Evolutionary conservation across 352 stramenopile genomes (phyloP).

Genomic region (Globisporangium heterothallicum): DNA sequence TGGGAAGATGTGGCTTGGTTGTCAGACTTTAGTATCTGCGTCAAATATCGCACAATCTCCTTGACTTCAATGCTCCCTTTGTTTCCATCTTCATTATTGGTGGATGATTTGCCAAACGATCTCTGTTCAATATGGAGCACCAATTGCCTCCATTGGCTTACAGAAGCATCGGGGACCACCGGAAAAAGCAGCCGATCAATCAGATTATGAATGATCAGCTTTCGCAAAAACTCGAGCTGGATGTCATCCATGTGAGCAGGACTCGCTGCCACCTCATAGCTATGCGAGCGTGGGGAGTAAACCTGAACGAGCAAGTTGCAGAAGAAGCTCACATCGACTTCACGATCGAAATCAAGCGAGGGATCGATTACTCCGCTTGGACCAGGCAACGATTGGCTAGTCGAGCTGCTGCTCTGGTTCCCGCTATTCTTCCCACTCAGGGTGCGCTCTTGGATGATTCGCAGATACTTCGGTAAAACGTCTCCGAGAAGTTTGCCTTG

Average conservation of each 20-base stretch:
- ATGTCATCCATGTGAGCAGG: constrained; percentile 30
- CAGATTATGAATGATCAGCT: constrained; percentile 61
- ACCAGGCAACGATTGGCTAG: constrained; percentile 9
- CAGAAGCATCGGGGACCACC: constrained; percentile 16
- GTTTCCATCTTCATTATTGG: constrained; percentile 11
- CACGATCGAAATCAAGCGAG: constrained; percentile 19
- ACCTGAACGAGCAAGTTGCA: constrained; percentile 73
- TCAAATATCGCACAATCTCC: constrained; percentile 64
- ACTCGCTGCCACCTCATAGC: constrained; percentile 13
- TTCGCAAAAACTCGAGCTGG: constrained; percentile 31
- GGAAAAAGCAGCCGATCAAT: constrained; percentile 68
- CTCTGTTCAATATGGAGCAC: constrained; percentile 58
- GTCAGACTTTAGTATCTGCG: constrained; percentile 30
- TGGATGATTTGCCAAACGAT: constrained; percentile 20
- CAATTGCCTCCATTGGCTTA: constrained; percentile 61
- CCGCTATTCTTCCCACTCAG: neutral
- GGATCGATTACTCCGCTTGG: constrained; percentile 13
- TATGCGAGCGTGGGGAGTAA: constrained; percentile 29
- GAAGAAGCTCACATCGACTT: constrained; percentile 69
- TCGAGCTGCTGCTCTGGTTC: constrained; percentile 8
- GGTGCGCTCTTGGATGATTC: constrained; percentile 36
- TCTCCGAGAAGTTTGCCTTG: constrained; percentile 63
- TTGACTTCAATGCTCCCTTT: constrained; percentile 36
- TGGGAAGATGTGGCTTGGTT: constrained; percentile 2
- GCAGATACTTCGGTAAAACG: constrained; percentile 52